phyloP scores from a whole-genome alignment of 768 basidiomycete genomes.

The Coprinopsis strossmayeri region DNA sequence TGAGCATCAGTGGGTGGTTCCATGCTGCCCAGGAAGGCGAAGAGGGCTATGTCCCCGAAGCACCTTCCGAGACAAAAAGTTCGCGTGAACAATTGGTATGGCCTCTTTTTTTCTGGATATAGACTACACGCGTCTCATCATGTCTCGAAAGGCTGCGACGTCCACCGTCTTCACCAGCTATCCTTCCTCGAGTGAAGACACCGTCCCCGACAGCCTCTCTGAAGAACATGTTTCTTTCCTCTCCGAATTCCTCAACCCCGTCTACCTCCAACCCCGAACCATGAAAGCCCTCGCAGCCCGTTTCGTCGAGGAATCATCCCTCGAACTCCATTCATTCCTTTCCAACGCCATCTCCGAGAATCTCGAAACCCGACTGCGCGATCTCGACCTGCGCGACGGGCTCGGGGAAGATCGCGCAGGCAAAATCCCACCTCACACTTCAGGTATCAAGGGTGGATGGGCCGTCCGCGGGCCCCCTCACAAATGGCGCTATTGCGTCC shows the following conservation, averaged over 20 bases:
- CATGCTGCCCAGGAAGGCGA: slow-evolving; percentile 89
- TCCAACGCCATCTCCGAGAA: slow-evolving; percentile 55
- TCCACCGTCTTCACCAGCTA: slow-evolving; percentile 55
- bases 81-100: slow-evolving; percentile 91
- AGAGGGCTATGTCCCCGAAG: slow-evolving; percentile 67
- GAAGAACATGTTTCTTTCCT: slow-evolving; percentile 66
- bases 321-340: slow-evolving; percentile 88
- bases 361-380: slow-evolving; percentile 60
- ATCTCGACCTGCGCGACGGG: slow-evolving; percentile 58
- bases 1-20: slow-evolving; percentile 97
- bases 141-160: slow-evolving; percentile 45
- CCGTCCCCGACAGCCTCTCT: slow-evolving; percentile 49
- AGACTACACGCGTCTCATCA: slow-evolving; percentile 6
- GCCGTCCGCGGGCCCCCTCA: slow-evolving; percentile 80
- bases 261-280: slow-evolving; percentile 79
- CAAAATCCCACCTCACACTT: slow-evolving; percentile 59
- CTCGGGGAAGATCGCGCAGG: slow-evolving; percentile 46
- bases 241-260: slow-evolving; percentile 78
- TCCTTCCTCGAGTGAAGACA: slow-evolving; percentile 38
- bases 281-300: slow-evolving; percentile 73
- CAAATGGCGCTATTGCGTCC: slow-evolving; percentile 87
- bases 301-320: slow-evolving; percentile 80
- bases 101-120: slow-evolving; percentile 17
- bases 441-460: slow-evolving; percentile 56
- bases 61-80: slow-evolving; percentile 50